Percentiles rank a stretch among this genome's conserved stretches.
phyloP scores from a whole-genome alignment of 2,329 filamentous ascomycete genomes.

The Aureobasidium mangrovei region DNA sequence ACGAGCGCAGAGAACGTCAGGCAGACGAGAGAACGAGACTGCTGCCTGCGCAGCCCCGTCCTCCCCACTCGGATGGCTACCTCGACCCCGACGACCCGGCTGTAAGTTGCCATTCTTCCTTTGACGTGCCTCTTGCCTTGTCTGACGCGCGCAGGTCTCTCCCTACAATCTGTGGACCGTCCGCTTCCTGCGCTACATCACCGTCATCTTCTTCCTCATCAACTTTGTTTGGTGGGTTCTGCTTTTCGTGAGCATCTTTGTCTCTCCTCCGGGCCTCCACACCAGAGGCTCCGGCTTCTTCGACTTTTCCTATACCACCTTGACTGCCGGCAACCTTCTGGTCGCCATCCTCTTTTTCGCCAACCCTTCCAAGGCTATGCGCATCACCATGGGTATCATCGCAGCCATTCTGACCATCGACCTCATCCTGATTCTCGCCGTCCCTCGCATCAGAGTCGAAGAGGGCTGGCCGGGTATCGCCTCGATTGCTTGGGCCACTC shows the following conservation, averaged over 20 bases:
- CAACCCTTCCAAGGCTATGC: slow-evolving; percentile 69
- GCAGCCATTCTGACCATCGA: slow-evolving; percentile 61
- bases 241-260: slow-evolving; percentile 80
- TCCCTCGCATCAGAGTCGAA: slow-evolving; percentile 65
- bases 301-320: slow-evolving; percentile 71
- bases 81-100: slow-evolving; percentile 73
- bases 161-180: slow-evolving; percentile 95
- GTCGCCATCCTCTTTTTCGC: slow-evolving; percentile 80
- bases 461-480: slow-evolving; percentile 88
- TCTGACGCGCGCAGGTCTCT: slow-evolving; percentile 46
- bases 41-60: slow-evolving; percentile 48
- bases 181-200: slow-evolving; percentile 67
- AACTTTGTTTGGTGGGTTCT: slow-evolving; percentile 90
- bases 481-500: slow-evolving; percentile 71
- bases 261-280: slow-evolving; percentile 79
- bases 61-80: slow-evolving; percentile 56
- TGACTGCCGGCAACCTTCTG: slow-evolving; percentile 67
- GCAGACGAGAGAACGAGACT: slow-evolving; percentile 57
- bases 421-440: slow-evolving; percentile 68
- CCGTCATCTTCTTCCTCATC: slow-evolving; percentile 63
- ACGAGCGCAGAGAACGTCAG: slow-evolving; percentile 29
- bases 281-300: slow-evolving; percentile 88
- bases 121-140: not conserved
- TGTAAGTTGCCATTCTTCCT: slow-evolving; percentile 40
- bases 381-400: slow-evolving; percentile 62